Conservation (phyloP, 2,329 filamentous ascomycete genomes). For the Fusarium falciforme region DNA sequence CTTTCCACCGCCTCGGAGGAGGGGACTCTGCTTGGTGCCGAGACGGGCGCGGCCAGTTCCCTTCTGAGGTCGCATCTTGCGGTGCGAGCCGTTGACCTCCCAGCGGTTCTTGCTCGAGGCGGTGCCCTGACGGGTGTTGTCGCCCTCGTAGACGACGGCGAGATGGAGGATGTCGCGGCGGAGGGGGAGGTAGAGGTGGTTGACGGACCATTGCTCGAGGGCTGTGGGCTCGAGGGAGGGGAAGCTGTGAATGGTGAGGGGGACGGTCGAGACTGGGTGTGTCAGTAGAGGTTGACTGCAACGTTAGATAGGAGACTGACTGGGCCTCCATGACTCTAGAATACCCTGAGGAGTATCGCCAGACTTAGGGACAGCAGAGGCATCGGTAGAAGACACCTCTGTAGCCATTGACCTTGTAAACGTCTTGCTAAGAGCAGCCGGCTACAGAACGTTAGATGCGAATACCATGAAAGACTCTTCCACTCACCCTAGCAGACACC, state of each 20-base stretch:
- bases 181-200: conserved; percentile 87
- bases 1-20: conserved; percentile 87
- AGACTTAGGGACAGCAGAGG: conserved; percentile 45
- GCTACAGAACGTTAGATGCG: conserved; percentile 42
- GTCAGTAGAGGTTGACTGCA: conserved; percentile 12
- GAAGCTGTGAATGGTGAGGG: conserved; percentile 90
- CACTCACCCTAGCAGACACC: conserved; percentile 55
- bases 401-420: conserved; percentile 69
- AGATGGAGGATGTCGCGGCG: conserved; percentile 93
- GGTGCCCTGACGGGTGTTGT: conserved; percentile 87
- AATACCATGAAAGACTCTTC: conserved; percentile 25
- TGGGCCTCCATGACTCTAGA: conserved; percentile 57
- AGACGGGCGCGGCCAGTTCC: conserved; percentile 83
- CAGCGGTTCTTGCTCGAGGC: conserved; percentile 83
- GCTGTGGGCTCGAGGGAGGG: conserved; percentile 86
- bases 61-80: conserved; percentile 89
- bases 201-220: conserved; percentile 81
- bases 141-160: conserved; percentile 92
- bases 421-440: conserved; percentile 50
- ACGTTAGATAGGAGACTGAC: conserved; percentile 46
- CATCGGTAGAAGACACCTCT: conserved; percentile 53
- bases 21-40: conserved; percentile 84
- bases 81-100: conserved; percentile 85
- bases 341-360: conserved; percentile 46
- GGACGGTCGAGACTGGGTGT: conserved; percentile 69